Conservation (phyloP, 1,284 basidiomycete species). For the Trichosporon asahii region DNA sequence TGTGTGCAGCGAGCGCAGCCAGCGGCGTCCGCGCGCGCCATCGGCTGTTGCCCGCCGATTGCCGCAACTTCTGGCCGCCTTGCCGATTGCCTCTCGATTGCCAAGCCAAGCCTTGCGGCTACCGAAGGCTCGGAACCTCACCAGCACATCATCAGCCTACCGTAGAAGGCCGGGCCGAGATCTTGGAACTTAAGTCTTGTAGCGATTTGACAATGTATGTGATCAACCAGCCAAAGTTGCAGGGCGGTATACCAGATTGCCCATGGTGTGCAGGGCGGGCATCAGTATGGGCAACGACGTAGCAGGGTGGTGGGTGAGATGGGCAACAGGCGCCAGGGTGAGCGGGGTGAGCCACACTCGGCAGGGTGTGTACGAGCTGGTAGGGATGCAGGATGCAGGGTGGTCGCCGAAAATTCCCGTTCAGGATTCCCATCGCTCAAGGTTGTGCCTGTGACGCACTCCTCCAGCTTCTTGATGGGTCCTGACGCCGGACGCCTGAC, state of each 20-base stretch:
- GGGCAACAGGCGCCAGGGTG: too few relatives aligned
- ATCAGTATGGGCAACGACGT: neutral
- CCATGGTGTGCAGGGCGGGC: neutral
- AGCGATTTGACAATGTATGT: slow-evolving; percentile 2
- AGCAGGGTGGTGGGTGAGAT: too few relatives aligned
- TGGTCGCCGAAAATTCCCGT: neutral
- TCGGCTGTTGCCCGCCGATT: too few relatives aligned
- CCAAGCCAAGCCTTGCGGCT: too few relatives aligned
- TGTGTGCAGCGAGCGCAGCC: too few relatives aligned
- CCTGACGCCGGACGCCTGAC: too few relatives aligned
- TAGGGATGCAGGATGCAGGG: neutral
- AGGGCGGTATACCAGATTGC: neutral
- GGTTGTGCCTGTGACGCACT: neutral
- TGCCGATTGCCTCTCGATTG: too few relatives aligned
- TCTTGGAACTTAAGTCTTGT: neutral
- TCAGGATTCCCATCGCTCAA: neutral
- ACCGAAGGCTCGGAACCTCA: too few relatives aligned
- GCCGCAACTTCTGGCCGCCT: too few relatives aligned
- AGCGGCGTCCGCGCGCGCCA: too few relatives aligned
- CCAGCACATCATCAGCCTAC: neutral
- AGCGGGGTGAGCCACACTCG: neutral
- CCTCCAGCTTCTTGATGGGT: neutral
- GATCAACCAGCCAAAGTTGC: neutral
- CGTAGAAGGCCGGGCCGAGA: neutral
- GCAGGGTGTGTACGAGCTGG: neutral